Percentiles rank a stretch among this genome's conserved stretches.
These are phyloP conservation scores for Plasmodium gonderi DNA, from an alignment of 169 alveolate genomes.

Conservation along the genomic window DNA sequence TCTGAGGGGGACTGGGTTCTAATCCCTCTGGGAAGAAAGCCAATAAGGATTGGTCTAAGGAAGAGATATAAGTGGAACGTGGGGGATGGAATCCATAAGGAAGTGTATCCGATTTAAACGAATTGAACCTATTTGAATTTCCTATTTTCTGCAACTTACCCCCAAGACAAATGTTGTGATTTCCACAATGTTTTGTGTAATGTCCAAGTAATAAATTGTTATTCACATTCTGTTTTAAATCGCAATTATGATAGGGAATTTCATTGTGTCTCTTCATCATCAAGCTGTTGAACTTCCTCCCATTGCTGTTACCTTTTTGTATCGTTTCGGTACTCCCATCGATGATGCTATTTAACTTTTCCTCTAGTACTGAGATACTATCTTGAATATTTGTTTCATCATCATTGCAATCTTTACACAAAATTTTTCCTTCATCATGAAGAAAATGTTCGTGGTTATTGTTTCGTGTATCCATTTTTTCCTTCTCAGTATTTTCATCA, in stretches of 20 bases:
- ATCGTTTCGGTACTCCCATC: conserved; percentile 48
- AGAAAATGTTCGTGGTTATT: not conserved
- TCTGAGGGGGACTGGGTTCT: not conserved
- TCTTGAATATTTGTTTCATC: conserved; percentile 30
- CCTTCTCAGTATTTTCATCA: not conserved
- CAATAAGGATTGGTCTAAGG: not conserved
- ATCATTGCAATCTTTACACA: not conserved
- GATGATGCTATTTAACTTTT: not conserved
- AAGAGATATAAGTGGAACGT: not conserved
- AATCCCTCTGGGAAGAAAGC: not conserved
- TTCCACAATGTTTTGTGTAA: not conserved
- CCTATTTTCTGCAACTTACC: not conserved
- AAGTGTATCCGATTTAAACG: not conserved
- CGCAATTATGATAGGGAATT: not conserved
- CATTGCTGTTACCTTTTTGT: not conserved
- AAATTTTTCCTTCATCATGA: not conserved
- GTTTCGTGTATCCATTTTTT: not conserved
- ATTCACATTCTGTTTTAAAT: not conserved
- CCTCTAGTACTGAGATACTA: conserved; percentile 11
- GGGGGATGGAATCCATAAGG: not conserved
- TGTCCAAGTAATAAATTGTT: not conserved
- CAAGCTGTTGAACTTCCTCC: not conserved
- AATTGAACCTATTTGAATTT: not conserved
- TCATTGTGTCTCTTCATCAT: not conserved
- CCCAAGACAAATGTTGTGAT: not conserved